phyloP scores from a whole-genome alignment of 805 yeast species.

The Suhomyces pyralidae region DNA sequence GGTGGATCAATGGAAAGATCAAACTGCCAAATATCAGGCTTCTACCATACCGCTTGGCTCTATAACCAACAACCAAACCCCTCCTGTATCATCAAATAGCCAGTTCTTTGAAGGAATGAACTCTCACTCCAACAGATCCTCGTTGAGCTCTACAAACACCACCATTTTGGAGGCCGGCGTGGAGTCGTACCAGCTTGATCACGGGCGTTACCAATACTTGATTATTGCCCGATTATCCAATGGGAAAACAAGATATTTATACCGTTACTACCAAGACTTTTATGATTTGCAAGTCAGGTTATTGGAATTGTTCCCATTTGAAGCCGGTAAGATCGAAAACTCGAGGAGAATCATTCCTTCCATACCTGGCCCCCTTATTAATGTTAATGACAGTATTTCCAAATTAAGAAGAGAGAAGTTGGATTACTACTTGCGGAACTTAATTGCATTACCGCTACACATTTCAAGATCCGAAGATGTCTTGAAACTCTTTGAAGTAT shows the following conservation, averaged over 20 bases:
- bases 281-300: conserved; percentile 87
- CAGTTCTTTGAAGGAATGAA: conserved; percentile 32
- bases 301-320: conserved; percentile 81
- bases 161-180: conserved; percentile 65
- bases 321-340: conserved; percentile 84
- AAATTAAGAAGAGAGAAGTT: conserved; percentile 54
- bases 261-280: conserved; percentile 92
- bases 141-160: conserved; percentile 28
- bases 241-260: conserved; percentile 68
- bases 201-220: conserved; percentile 87
- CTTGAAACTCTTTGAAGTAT: conserved; percentile 63
- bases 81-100: conserved; percentile 32
- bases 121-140: conserved; percentile 25
- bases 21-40: conserved; percentile 89
- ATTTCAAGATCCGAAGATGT: conserved; percentile 71
- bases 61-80: conserved; percentile 27
- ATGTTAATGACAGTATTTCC: conserved; percentile 72
- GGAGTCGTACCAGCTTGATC: conserved; percentile 74
- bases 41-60: conserved; percentile 72
- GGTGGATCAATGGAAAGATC: conserved; percentile 92
- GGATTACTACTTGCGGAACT: conserved; percentile 50
- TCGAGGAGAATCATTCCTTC: conserved; percentile 80
- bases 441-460: conserved; percentile 71
- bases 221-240: conserved; percentile 63
- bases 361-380: conserved; percentile 93